Evolutionary conservation across 2,329 filamentous ascomycete species (phyloP).

Genomic region (Fusarium sp.): DNA sequence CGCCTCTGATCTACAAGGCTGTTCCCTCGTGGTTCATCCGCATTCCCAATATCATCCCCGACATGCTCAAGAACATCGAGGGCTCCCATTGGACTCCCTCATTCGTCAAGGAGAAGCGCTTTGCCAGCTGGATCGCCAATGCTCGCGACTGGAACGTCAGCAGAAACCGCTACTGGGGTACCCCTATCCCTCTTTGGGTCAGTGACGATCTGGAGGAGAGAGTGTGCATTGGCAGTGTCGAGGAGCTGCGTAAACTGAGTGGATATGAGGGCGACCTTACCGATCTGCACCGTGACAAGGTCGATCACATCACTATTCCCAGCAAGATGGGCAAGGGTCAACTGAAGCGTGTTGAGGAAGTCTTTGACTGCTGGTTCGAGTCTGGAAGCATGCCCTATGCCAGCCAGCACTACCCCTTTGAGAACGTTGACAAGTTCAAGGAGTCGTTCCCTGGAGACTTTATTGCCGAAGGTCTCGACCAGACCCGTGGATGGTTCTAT

Average conservation of each 20-base stretch:
- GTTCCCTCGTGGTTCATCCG: constrained; percentile 96
- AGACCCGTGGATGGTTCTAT: constrained; percentile 98
- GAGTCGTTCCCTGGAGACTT: constrained; percentile 90
- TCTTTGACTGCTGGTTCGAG: constrained; percentile 98
- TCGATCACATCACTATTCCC: constrained; percentile 94
- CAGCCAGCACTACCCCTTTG: constrained; percentile 90
- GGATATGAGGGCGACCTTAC: constrained; percentile 85
- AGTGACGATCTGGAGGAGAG: constrained; percentile 89
- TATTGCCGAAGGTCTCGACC: constrained; percentile 92
- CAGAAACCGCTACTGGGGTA: constrained; percentile 95
- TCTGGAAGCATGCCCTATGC: constrained; percentile 96
- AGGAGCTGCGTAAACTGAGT: constrained; percentile 85
- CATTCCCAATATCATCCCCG: constrained; percentile 82
- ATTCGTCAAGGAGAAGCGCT: constrained; percentile 91
- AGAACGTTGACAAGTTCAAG: constrained; percentile 84
- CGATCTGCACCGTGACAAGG: constrained; percentile 91
- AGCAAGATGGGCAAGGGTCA: constrained; percentile 87
- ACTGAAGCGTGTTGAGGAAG: constrained; percentile 84
- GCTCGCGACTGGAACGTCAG: constrained; percentile 97
- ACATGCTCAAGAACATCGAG: constrained; percentile 92
- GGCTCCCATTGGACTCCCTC: constrained; percentile 91
- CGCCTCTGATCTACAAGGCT: constrained; percentile 89
- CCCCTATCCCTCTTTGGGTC: constrained; percentile 90
- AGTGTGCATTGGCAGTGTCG: constrained; percentile 85
- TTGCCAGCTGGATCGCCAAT: constrained; percentile 90